Conservation (phyloP, 2,329 filamentous ascomycete species). For the Ophiostoma montium region DNA sequence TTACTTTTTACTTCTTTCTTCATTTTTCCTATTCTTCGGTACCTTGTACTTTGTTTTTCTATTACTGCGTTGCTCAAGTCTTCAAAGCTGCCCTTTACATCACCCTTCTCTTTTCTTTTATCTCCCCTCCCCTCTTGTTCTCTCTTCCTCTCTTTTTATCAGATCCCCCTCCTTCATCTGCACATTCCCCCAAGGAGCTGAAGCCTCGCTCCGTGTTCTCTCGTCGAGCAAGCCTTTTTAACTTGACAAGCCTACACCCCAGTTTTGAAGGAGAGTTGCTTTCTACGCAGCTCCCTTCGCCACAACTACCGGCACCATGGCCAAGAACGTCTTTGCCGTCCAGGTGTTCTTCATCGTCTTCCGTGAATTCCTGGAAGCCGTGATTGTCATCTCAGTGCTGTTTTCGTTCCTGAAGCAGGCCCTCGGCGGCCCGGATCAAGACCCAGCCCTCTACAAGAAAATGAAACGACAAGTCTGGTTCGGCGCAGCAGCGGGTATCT, state of each 20-base stretch:
- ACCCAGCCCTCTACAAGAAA: constrained; percentile 50
- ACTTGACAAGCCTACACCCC: neutral
- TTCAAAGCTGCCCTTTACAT: neutral
- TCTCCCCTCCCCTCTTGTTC: neutral
- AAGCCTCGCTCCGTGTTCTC: neutral
- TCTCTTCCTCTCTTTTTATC: neutral
- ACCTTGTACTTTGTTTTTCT: neutral
- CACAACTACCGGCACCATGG: constrained; percentile 26
- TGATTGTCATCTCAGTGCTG: constrained; percentile 76
- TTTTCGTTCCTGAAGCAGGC: constrained; percentile 76
- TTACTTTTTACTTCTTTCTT: neutral
- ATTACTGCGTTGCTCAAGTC: neutral
- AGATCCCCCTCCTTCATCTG: neutral
- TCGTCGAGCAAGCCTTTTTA: neutral
- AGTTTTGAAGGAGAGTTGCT: constrained; percentile 4
- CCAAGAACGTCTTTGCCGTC: constrained; percentile 59
- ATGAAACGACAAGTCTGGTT: constrained; percentile 59
- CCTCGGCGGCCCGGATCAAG: constrained; percentile 47
- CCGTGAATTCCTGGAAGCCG: constrained; percentile 69
- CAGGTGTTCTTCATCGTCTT: constrained; percentile 86
- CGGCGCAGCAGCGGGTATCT: constrained; percentile 42
- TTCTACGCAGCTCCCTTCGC: neutral
- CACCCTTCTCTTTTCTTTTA: neutral
- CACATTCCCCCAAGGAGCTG: constrained; percentile 1
- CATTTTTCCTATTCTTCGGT: neutral